phyloP scores from a whole-genome alignment of 2,329 filamentous ascomycete species.

The Lasiodiplodia hormozganensis region DNA sequence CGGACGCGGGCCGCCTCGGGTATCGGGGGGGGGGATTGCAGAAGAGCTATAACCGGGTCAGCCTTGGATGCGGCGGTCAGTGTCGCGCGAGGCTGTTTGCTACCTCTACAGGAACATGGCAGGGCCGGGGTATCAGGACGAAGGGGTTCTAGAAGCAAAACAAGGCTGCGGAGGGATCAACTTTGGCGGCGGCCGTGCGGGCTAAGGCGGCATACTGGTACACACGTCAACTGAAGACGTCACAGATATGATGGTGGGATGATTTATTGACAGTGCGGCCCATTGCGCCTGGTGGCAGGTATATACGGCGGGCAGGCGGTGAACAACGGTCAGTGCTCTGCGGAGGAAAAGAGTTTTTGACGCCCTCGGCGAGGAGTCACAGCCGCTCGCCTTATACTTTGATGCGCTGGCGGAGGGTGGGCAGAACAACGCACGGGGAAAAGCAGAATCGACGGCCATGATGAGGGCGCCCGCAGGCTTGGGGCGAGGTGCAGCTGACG shows the following conservation, averaged over 20 bases:
- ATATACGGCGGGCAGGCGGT: conserved; percentile 47
- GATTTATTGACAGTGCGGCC: conserved; percentile 43
- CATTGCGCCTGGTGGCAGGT: conserved; percentile 41
- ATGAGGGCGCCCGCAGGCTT: background rate
- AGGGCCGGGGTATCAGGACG: conserved; percentile 6
- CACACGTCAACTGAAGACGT: conserved; percentile 43
- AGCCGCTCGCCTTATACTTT: conserved; percentile 22
- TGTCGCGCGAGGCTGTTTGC: background rate
- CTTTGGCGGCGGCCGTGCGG: conserved; percentile 40
- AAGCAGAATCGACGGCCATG: conserved; percentile 31
- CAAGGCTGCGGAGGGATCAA: conserved; percentile 25
- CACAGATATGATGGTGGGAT: conserved; percentile 41
- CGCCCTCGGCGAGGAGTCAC: conserved; percentile 35
- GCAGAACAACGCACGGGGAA: conserved; percentile 23
- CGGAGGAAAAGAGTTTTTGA: conserved; percentile 38
- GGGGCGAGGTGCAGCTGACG: conserved; percentile 28
- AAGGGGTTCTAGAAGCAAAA: conserved; percentile 20
- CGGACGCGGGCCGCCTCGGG: conserved; percentile 11
- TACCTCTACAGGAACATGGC: conserved; percentile 19
- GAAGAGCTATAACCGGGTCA: conserved; percentile 21
- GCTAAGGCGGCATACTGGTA: conserved; percentile 43
- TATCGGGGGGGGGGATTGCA: conserved; percentile 8
- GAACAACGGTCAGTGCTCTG: conserved; percentile 46
- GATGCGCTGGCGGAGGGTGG: conserved; percentile 23
- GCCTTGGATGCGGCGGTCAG: conserved; percentile 15